These are phyloP conservation scores for Gynochthodes officinalis DNA, from an alignment of 257 asterid genomes.

Conservation along the genomic window DNA sequence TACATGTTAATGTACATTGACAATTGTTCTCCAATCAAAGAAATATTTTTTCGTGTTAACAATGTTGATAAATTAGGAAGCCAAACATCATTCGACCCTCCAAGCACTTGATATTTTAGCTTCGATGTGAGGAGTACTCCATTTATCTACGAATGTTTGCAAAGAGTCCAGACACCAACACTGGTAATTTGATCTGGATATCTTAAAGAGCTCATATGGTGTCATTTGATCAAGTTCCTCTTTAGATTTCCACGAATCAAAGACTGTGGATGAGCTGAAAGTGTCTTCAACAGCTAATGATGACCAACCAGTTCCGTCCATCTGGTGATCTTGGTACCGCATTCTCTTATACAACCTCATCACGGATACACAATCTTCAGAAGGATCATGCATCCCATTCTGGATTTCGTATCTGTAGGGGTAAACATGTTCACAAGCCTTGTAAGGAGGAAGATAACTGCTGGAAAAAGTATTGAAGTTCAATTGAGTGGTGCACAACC, in stretches of 20 bases:
- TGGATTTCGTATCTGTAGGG: conserved; percentile 45
- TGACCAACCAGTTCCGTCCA: conserved; percentile 9
- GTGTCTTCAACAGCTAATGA: conserved; percentile 17
- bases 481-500: background rate
- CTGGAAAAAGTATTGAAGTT: background rate
- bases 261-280: conserved; percentile 2
- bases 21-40: background rate
- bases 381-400: conserved; percentile 47
- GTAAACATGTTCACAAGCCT: background rate
- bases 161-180: conserved; percentile 58
- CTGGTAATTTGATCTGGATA: conserved; percentile 42
- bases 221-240: conserved; percentile 35
- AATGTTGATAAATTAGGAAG: background rate
- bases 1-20: background rate
- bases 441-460: background rate
- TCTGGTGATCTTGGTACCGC: conserved; percentile 41
- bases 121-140: background rate
- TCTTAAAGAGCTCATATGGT: conserved; percentile 39
- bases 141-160: background rate
- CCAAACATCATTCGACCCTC: background rate
- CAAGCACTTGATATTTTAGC: background rate
- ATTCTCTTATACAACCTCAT: conserved; percentile 51
- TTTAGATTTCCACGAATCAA: conserved; percentile 25
- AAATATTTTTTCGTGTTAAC: background rate
- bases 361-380: conserved; percentile 44